These are phyloP conservation scores for Eucalyptus cloeziana DNA, from an alignment of 345 rosid species.

Conservation along the genomic window DNA sequence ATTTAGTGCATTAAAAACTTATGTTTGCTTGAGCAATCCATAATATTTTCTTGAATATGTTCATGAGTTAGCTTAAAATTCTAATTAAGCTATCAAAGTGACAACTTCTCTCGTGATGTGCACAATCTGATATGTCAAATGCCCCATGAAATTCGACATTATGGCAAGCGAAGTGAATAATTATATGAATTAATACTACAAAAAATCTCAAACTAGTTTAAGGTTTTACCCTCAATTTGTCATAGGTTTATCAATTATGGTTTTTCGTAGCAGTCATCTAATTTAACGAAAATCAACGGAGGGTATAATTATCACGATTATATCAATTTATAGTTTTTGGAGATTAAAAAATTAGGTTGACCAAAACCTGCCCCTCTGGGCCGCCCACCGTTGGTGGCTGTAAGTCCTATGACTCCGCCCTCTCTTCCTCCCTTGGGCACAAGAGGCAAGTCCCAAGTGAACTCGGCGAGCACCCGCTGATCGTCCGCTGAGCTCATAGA, in stretches of 20 bases:
- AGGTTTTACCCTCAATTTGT: too few species aligned
- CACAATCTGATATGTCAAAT: too few species aligned
- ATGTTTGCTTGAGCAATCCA: neutral
- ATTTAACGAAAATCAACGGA: rapidly evolving
- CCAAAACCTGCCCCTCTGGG: too few species aligned
- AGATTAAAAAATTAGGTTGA: too few species aligned
- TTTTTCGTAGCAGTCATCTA: rapidly evolving
- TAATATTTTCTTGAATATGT: too few species aligned
- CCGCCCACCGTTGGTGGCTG: conserved; percentile 30
- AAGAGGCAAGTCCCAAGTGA: conserved; percentile 28
- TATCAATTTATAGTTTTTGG: neutral
- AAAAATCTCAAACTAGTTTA: too few species aligned
- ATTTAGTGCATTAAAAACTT: neutral
- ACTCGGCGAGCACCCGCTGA: conserved; percentile 13
- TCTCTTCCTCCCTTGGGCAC: conserved; percentile 20
- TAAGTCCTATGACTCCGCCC: conserved; percentile 36
- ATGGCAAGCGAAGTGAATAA: neutral
- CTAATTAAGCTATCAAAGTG: too few species aligned
- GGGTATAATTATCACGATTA: too few species aligned
- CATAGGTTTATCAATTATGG: rapidly evolving
- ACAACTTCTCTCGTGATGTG: too few species aligned
- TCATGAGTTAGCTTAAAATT: too few species aligned
- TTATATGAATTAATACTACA: neutral
- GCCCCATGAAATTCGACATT: neutral
- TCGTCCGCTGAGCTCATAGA: conserved; percentile 38